Conservation (phyloP, 306 rosid species). For the Medicago arabica region DNA sequence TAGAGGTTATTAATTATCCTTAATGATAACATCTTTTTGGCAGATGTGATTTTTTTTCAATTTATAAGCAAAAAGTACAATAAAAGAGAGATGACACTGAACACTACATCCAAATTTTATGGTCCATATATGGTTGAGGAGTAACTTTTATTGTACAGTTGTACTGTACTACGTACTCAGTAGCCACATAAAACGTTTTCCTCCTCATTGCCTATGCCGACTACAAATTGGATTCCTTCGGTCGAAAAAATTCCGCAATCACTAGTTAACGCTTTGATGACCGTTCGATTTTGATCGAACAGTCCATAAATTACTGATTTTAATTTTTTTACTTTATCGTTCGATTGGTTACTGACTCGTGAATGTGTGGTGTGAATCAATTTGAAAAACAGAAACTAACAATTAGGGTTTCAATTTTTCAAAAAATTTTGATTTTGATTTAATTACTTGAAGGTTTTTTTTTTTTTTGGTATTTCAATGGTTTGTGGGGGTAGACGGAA, state of each 20-base stretch:
- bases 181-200: not conserved
- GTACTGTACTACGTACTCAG: not conserved
- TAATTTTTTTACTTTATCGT: too few relatives aligned
- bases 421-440: too few relatives aligned
- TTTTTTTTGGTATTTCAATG: not conserved
- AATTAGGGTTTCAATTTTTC: too few relatives aligned
- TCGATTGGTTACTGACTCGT: too few relatives aligned
- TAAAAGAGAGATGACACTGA: not conserved
- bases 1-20: not conserved
- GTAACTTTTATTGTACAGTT: not conserved
- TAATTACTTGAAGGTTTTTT: not conserved
- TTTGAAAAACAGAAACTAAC: too few relatives aligned
- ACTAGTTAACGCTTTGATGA: too few relatives aligned
- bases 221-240: not conserved
- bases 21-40: not conserved
- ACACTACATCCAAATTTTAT: not conserved
- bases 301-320: too few relatives aligned
- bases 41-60: not conserved
- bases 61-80: not conserved
- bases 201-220: not conserved
- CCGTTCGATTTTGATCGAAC: too few relatives aligned
- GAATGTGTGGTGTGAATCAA: too few relatives aligned
- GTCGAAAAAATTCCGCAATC: too few relatives aligned
- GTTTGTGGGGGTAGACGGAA: not conserved
- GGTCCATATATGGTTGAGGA: conserved; percentile 15